Base-by-base conservation (phyloP, 352 stramenopile species). In the Pythium diclinum region DNA sequence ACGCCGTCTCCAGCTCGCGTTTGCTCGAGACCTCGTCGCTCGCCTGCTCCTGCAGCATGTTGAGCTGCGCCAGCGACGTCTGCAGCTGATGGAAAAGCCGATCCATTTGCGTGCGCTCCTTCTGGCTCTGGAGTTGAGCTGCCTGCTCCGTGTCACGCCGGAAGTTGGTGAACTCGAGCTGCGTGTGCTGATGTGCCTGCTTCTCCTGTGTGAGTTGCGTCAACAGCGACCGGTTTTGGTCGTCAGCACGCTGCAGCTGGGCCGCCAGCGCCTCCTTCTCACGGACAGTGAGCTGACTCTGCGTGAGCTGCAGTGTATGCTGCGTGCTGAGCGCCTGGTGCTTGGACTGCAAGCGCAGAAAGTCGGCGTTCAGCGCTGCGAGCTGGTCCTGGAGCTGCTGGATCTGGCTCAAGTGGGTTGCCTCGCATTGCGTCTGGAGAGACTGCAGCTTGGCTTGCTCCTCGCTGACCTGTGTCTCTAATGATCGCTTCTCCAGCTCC, bases 31-130 rank as follows among this genome's bases (percentile, higher is more conserved):
- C 69, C 25, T 87, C 78, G 7, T 84, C 70, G 3, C 38, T 64
- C 14, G 73, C 73, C 38, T 83, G 71, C 53, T 73, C 72, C 17
- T 88, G 79, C 9, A 77, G 63, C 36, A 88, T 38, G n/a, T 69
- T 74, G 8, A 88, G 71, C 11, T 78, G 75, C 42, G 69, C 75
- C n/a, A 89, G 66, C 10, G 79, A 75, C 9, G 70, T 65, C 46
- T 89, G 76, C 25, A 91, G 74, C 59, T 89, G 82, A 44, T 74
- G 68, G 47, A 71, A 73, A 1, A 91, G 69, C 21, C 64, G 61
- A 11, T 81, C 73, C 60, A 91, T 78, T 48, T 85, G 76, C 3
- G 72, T 67, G 10, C 73, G 67, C 42, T 87, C 75, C 3, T 72
- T 71, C 19, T 87, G 68, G 9, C 65, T 65, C 21, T 77, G 66